Conservation (phyloP, 345 rosid species). For the Lumnitzera racemosa region DNA sequence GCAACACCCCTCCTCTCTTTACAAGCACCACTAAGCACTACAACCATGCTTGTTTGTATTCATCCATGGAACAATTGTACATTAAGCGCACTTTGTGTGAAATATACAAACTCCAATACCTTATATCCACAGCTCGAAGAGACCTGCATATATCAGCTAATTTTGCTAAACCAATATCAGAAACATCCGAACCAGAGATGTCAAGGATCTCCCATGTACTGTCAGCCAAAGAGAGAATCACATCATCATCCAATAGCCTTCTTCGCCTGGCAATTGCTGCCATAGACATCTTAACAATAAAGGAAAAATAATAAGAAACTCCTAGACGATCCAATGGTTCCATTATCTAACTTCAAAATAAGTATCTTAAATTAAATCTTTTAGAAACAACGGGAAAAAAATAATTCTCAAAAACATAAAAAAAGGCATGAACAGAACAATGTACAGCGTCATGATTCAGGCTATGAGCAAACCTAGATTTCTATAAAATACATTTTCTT, state of each 20-base stretch:
- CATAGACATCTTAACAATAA: constrained; percentile 41
- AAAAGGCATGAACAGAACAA: too few species aligned
- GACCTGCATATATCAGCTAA: constrained; percentile 53
- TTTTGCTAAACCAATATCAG: constrained; percentile 54
- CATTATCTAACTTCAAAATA: too few species aligned
- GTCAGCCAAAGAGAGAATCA: constrained; percentile 59
- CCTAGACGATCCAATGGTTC: too few species aligned
- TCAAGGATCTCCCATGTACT: constrained; percentile 80
- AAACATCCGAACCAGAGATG: constrained; percentile 66
- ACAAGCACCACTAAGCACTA: too few species aligned
- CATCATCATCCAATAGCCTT: constrained; percentile 51
- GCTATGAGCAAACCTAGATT: too few species aligned
- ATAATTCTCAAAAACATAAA: too few species aligned
- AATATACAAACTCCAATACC: constrained; percentile 27
- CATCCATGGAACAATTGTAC: not conserved
- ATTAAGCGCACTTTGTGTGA: not conserved
- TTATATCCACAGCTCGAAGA: constrained; percentile 78
- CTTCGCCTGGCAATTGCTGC: constrained; percentile 83
- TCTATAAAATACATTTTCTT: too few species aligned
- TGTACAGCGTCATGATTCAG: too few species aligned
- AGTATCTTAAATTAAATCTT: too few species aligned
- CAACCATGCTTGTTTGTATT: too few species aligned
- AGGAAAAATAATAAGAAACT: not conserved
- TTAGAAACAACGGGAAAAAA: too few species aligned
- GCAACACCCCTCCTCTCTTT: too few species aligned